Evolutionary conservation across 2,329 filamentous ascomycete species (phyloP), one percentile per base, ranked within the genome.

Genomic region (Colletotrichum spaethianum): DNA sequence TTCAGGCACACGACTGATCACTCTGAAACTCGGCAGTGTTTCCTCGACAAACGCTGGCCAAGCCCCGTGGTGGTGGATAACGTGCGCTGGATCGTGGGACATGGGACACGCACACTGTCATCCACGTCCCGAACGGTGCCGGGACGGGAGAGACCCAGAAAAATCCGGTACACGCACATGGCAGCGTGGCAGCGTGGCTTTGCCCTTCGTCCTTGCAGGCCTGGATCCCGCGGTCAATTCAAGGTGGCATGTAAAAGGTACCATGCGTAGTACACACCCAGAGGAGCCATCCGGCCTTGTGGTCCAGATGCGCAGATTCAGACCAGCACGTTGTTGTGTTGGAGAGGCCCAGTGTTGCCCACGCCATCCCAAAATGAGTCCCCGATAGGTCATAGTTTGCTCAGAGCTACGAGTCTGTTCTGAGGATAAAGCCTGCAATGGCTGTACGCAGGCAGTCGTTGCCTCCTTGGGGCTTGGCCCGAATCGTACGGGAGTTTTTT

Each of bases 11-110:
- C 59, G 26, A 71, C 63, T 60, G 68, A 66, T 56, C 23, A 72
- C 53, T 73, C 71, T 73, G 71, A 73, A 73, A 73, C 71, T 72
- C 57, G 71, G 67, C 63, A 71, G 67, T 66, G 70, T 73, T 71
- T 70, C 70, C 60, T 71, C 57, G 61, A 71, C 52, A 64, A 70
- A 60, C 66, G 56, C 62, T 70, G 66, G 70, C 53, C 67, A 66
- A 71, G 61, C 67, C 61, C 31, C 44, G 46, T 53, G 40, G 40
- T 28, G 42, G 67, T 53, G 66, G 65, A 64, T 23, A 53, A 38
- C 38, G 23, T n/a, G 65, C 36, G 11, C 50, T 63, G 20, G 28
- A 20, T 28, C 38, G 36, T 28, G 26, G 56, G 38, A 31, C 46
- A 40, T 38, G 42, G 42, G 26, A 38, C 53, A 60, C 33, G n/a